Percentiles rank a stretch among this genome's conserved stretches.
Evolutionary conservation across 352 stramenopile genomes (phyloP).

Genomic region (Phytophthora aleatoria): DNA sequence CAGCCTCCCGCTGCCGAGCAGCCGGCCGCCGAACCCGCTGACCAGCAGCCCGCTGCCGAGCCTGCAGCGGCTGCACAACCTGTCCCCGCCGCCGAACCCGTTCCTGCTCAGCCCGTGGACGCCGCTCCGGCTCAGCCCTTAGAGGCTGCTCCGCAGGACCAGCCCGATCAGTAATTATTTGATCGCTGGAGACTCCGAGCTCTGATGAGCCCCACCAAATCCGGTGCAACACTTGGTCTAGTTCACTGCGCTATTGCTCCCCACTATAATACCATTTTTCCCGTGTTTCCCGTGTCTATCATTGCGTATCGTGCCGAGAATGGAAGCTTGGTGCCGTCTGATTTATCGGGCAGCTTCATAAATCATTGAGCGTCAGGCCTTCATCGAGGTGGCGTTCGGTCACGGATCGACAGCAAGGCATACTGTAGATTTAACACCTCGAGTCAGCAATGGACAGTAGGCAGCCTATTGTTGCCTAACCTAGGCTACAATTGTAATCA

Average conservation of each 20-base stretch:
- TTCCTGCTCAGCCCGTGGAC: neutral
- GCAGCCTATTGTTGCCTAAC: too few species aligned
- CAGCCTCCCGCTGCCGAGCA: conserved; percentile 6
- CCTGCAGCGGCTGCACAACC: neutral
- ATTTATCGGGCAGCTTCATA: too few species aligned
- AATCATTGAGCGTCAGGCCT: too few species aligned
- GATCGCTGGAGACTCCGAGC: neutral
- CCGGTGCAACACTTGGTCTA: conserved; percentile 4
- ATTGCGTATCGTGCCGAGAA: too few species aligned
- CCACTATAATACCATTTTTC: conserved; percentile 31
- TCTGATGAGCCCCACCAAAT: neutral
- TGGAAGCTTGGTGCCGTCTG: too few species aligned
- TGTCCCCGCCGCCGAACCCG: conserved; percentile 2
- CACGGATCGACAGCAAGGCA: too few species aligned
- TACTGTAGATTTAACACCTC: too few species aligned
- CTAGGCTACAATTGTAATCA: too few species aligned
- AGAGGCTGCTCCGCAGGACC: conserved; percentile 2
- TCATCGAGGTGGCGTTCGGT: too few species aligned
- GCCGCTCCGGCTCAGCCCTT: neutral
- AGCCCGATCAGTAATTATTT: conserved; percentile 16
- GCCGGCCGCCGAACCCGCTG: neutral
- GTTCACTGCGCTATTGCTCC: conserved; percentile 18
- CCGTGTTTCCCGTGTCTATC: conserved; percentile 1
- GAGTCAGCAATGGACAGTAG: too few species aligned
- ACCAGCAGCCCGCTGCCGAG: conserved; percentile 9